A percentile compares a stretch with the other conserved stretches of the same genome.
Evolutionary conservation across 768 basidiomycete genomes (phyloP).

Genomic region (Boletus huronensis): DNA sequence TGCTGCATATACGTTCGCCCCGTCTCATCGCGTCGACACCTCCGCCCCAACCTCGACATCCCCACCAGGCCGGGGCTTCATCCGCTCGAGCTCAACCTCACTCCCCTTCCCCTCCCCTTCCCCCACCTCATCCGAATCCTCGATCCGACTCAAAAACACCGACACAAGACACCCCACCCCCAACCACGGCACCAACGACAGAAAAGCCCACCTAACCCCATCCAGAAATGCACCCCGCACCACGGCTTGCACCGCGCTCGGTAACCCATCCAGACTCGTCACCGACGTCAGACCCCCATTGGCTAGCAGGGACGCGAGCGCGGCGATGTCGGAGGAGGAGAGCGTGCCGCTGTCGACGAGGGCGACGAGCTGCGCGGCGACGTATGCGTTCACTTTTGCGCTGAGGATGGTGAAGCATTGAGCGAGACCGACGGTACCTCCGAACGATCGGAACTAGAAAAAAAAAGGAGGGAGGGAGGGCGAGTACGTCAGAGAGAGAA

Average conservation of each 20-base stretch:
- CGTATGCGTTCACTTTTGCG: conserved; percentile 37
- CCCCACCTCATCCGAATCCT: conserved; percentile 18
- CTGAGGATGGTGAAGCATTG: conserved; percentile 50
- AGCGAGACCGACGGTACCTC: conserved; percentile 53
- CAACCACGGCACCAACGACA: conserved; percentile 48
- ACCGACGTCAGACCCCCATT: conserved; percentile 32
- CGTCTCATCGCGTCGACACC: neutral
- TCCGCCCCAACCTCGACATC: neutral
- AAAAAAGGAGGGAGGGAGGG: neutral
- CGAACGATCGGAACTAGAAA: conserved; percentile 42
- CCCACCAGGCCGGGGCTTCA: neutral
- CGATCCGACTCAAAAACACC: conserved; percentile 39
- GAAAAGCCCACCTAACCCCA: conserved; percentile 43
- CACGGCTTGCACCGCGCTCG: conserved; percentile 31
- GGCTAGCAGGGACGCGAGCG: conserved; percentile 25
- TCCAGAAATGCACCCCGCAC: conserved; percentile 41
- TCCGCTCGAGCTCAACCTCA: neutral
- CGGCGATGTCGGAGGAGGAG: conserved; percentile 24
- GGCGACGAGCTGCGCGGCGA: conserved; percentile 23
- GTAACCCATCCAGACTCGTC: conserved; percentile 36
- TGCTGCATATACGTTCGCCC: neutral
- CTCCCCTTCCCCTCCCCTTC: neutral
- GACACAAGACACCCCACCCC: conserved; percentile 34
- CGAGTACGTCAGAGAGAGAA: neutral
- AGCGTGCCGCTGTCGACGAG: conserved; percentile 24